Evolutionary conservation across 2,329 filamentous ascomycete genomes (phyloP).

Genomic region (Trichoderma asperellum): DNA sequence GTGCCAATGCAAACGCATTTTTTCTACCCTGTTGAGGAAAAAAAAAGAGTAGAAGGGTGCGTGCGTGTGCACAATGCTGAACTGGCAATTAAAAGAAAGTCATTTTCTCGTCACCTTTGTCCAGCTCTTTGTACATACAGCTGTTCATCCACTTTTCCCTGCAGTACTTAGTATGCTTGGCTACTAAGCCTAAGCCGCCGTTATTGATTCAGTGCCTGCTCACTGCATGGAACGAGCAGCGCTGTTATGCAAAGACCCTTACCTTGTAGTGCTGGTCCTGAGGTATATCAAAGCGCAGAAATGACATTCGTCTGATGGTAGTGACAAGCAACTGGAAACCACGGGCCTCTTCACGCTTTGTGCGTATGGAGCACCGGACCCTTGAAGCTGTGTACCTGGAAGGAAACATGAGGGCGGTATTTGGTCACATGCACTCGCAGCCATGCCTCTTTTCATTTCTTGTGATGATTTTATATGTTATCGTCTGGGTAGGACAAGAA

Average conservation of each 20-base stretch:
- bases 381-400: neutral
- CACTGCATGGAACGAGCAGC: neutral
- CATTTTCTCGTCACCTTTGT: conserved; percentile 15
- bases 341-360: neutral
- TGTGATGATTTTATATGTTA: neutral
- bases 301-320: neutral
- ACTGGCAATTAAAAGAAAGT: neutral
- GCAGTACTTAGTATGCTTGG: neutral
- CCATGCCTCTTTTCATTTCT: neutral
- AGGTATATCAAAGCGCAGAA: neutral
- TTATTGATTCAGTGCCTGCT: neutral
- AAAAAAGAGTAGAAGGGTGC: neutral
- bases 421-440: neutral
- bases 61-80: conserved; percentile 10
- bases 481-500: neutral
- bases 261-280: neutral
- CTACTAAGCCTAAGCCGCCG: neutral
- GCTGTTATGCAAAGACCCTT: neutral
- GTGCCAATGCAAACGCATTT: conserved; percentile 11
- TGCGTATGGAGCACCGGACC: neutral
- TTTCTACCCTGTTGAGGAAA: neutral
- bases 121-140: neutral
- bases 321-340: neutral
- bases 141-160: neutral
- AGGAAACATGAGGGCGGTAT: neutral